These are phyloP conservation scores for Kalanchoe fedtschenkoi DNA, from an alignment of 164 flowering plant genomes.

Conservation along the genomic window DNA sequence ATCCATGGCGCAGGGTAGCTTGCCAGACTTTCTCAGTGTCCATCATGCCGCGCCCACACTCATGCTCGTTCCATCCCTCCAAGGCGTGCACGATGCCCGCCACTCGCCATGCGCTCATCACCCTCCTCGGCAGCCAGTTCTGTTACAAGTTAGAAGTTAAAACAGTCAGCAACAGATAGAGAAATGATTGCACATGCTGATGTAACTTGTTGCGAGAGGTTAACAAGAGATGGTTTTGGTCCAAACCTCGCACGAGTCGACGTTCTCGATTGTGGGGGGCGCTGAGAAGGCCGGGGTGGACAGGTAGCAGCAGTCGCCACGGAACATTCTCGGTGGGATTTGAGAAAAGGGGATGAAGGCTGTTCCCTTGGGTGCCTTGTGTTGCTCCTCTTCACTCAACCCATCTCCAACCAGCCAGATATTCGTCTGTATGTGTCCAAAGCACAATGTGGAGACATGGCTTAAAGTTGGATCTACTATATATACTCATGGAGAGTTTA, in stretches of 20 bases:
- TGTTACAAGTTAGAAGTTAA: constrained; percentile 11
- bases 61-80: constrained; percentile 49
- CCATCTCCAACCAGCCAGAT: constrained; percentile 51
- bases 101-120: constrained; percentile 47
- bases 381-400: constrained; percentile 29
- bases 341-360: constrained; percentile 39
- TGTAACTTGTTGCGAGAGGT: background rate
- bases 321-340: constrained; percentile 28
- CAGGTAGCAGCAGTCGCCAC: constrained; percentile 48
- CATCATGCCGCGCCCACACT: constrained; percentile 30
- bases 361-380: constrained; percentile 33
- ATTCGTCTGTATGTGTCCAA: background rate
- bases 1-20: constrained; percentile 38
- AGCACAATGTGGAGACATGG: background rate
- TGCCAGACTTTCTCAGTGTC: constrained; percentile 32
- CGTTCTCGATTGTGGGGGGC: constrained; percentile 37
- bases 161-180: background rate
- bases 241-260: constrained; percentile 69
- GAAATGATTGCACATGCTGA: background rate
- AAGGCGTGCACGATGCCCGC: constrained; percentile 49
- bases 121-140: constrained; percentile 64
- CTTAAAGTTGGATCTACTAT: background rate
- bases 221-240: background rate
- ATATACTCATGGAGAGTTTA: too few species aligned
- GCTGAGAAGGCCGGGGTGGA: constrained; percentile 45